A percentile compares a stretch with the other conserved stretches of the same genome.
phyloP scores from a whole-genome alignment of 495 filamentous ascomycete genomes.

The Lophium mytilinum region DNA sequence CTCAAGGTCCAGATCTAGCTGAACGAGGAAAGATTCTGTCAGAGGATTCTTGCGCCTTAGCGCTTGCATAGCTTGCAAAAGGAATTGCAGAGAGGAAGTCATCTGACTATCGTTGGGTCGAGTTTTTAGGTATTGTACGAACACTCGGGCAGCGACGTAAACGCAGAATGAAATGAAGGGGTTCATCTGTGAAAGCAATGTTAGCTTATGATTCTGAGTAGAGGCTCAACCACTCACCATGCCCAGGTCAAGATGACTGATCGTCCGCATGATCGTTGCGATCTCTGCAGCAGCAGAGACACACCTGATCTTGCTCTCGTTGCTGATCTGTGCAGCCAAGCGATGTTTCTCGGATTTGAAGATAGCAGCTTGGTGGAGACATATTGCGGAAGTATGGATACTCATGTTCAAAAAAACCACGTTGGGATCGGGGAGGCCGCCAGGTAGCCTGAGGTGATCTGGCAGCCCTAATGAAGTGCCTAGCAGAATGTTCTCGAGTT shows the following conservation, averaged over 20 bases:
- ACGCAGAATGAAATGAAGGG: conserved; percentile 94
- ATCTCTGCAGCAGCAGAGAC: conserved; percentile 92
- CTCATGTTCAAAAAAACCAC: conserved; percentile 94
- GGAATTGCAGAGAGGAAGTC: conserved; percentile 75
- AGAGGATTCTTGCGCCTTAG: conserved; percentile 83
- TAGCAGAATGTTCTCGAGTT: conserved; percentile 81
- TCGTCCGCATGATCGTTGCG: conserved; percentile 92
- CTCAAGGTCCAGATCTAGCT: conserved; percentile 86
- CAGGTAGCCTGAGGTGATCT: conserved; percentile 70
- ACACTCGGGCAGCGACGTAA: conserved; percentile 89
- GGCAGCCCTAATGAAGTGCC: conserved; percentile 81
- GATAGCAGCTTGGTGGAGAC: conserved; percentile 94
- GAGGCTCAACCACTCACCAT: conserved; percentile 49
- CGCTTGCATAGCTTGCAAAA: conserved; percentile 80
- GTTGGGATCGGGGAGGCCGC: conserved; percentile 69
- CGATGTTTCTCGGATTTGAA: conserved; percentile 92
- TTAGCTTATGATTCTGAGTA: background rate
- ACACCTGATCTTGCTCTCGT: conserved; percentile 86
- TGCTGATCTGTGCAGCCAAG: conserved; percentile 64
- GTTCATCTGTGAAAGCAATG: conserved; percentile 60
- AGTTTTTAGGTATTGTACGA: conserved; percentile 89
- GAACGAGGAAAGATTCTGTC: conserved; percentile 89
- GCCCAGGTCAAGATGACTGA: conserved; percentile 80
- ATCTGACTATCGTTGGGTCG: conserved; percentile 77
- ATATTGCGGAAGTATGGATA: conserved; percentile 94